A percentile compares a stretch with the other conserved stretches of the same genome.
phyloP scores from a whole-genome alignment of 225 moss, liverwort and hornwort genomes.

The Physcomitrellopsis africana region DNA sequence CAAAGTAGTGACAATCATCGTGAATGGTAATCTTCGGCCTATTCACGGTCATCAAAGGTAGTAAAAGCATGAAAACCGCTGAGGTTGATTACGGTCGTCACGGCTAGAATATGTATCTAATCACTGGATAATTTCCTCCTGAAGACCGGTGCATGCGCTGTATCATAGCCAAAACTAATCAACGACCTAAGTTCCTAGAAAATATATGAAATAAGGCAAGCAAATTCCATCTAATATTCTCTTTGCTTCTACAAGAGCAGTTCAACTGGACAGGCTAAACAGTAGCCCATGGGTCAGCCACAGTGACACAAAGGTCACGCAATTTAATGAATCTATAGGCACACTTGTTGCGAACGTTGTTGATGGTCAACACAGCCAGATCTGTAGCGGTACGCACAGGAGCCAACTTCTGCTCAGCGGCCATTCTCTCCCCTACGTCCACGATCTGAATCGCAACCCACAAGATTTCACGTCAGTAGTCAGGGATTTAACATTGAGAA shows the following conservation, averaged over 20 bases:
- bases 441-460: slow-evolving; percentile 44
- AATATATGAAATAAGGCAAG: too few species aligned
- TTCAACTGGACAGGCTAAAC: slow-evolving; percentile 35
- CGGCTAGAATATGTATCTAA: too few species aligned
- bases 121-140: too few species aligned
- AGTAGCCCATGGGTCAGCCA: slow-evolving; percentile 41
- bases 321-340: slow-evolving; percentile 83
- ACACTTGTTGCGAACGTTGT: slow-evolving; percentile 67
- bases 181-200: too few species aligned
- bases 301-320: slow-evolving; percentile 67
- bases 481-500: slow-evolving; percentile 5
- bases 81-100: too few species aligned
- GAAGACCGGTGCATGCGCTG: too few species aligned
- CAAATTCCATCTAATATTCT: background rate
- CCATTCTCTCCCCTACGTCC: slow-evolving; percentile 60
- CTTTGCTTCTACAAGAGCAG: background rate
- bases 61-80: too few species aligned
- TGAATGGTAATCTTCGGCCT: too few species aligned
- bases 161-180: too few species aligned
- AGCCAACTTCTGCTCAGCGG: slow-evolving; percentile 75
- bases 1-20: background rate
- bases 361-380: slow-evolving; percentile 70
- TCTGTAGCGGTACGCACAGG: slow-evolving; percentile 64
- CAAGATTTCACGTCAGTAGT: slow-evolving; percentile 15
- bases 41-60: too few species aligned